Base-by-base conservation (phyloP, 1,284 basidiomycete species). In the Blastosporella zonata region DNA sequence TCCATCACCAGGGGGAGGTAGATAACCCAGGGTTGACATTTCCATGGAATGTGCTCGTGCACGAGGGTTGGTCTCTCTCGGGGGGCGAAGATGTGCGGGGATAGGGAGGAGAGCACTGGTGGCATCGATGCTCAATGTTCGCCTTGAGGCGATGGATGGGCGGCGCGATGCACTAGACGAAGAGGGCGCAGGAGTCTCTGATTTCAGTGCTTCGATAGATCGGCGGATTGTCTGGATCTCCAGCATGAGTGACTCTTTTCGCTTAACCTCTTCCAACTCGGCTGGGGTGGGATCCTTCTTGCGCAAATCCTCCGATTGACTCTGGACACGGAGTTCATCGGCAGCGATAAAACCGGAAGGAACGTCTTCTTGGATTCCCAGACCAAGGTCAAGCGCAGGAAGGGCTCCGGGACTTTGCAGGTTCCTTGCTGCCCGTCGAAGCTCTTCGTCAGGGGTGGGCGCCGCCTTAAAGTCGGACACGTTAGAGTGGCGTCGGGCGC, bases 191-290 rank as follows among this genome's bases (percentile, higher is more conserved):
- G 85, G 80, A 5, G 82, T 81, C 34, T 88, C 85, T 9, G 80
- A 72, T 62, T 81, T 82, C 42, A 91, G 69, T 2, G 78, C 70
- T 42, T 90, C 86, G 59, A 92, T 88, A 2, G 87, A 89, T 56
- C 78, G 75, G 37, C 89, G 79, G 51, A 92, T 87, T 9, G 77
- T 84, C 59, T 84, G 77, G 46, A 92, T 92, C 65, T 92, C 89
- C 17, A 77, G 72, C 43, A 87, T 67, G 3, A 92, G 73, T 39
- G 80, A 79, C 61, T 87, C 78, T 62, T 85, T 87, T 58, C 78
- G 78, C 62, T 73, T 79, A 20, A 84, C 60, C 28, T 84, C 81
- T 50, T 82, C 80, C 42, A 78, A 57, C 44, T 83, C 81, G 12
- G 70, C 63, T 17, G 72, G 61, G 25, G 73, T 64, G 23, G 66